A percentile compares a stretch with the other conserved stretches of the same genome.
Evolutionary conservation across 1,284 basidiomycete species (phyloP).

Genomic region (Apiotrichum laibachii): DNA sequence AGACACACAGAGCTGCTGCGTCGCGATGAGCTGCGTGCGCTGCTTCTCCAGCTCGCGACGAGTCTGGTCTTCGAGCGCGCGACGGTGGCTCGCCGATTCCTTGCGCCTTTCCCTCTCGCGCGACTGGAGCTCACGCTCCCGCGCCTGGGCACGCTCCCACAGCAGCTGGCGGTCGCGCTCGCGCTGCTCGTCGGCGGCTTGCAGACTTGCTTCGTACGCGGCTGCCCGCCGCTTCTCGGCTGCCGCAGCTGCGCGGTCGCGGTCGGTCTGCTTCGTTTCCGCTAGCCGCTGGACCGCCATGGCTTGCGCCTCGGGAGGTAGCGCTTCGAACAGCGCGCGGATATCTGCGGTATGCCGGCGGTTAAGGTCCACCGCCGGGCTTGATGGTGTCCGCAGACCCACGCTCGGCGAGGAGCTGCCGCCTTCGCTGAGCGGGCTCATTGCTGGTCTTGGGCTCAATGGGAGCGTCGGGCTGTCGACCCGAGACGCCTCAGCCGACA

Average conservation of each 20-base stretch:
- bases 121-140: neutral
- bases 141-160: neutral
- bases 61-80: neutral
- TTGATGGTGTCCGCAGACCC: neutral
- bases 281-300: slow-evolving; percentile 8
- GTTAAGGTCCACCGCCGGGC: neutral
- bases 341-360: neutral
- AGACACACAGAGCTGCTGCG: neutral
- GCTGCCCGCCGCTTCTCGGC: neutral
- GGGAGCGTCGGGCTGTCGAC: slow-evolving; percentile 1
- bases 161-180: neutral
- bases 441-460: neutral
- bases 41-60: neutral
- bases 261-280: slow-evolving; percentile 1
- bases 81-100: neutral
- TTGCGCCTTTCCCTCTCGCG: neutral
- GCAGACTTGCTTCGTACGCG: neutral
- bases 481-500: neutral
- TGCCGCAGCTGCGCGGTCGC: neutral
- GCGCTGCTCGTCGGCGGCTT: neutral
- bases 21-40: neutral
- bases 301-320: slow-evolving; percentile 13
- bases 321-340: slow-evolving; percentile 15
- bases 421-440: neutral
- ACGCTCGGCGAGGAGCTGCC: neutral